phyloP scores from a whole-genome alignment of 768 basidiomycete species.

The Tubosaeta brunneosetosa region DNA sequence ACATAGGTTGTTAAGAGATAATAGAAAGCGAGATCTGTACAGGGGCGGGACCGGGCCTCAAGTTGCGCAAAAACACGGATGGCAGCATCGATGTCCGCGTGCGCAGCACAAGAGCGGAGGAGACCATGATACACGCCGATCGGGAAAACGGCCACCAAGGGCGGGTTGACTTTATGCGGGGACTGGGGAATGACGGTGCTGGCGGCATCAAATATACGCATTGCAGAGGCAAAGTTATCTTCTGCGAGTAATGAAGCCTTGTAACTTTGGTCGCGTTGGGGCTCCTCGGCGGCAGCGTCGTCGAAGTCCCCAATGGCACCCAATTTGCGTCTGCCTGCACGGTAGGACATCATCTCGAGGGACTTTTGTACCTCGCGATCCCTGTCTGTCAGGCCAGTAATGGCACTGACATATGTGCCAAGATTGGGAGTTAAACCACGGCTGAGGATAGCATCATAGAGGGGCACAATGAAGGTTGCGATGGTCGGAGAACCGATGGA shows the following conservation, averaged over 20 bases:
- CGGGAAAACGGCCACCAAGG: slow-evolving; percentile 25
- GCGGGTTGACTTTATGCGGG: slow-evolving; percentile 12
- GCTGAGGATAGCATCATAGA: slow-evolving; percentile 70
- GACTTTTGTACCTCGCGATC: slow-evolving; percentile 58
- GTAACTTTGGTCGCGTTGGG: slow-evolving; percentile 27
- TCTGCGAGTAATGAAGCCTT: slow-evolving; percentile 50
- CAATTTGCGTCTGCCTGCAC: slow-evolving; percentile 33
- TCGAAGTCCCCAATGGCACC: slow-evolving; percentile 1
- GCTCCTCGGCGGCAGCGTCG: slow-evolving; percentile 9
- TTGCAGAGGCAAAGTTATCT: slow-evolving; percentile 64
- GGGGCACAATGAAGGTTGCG: slow-evolving; percentile 55
- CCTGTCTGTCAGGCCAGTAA: slow-evolving; percentile 59
- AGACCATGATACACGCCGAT: slow-evolving; percentile 46
- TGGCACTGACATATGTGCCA: slow-evolving; percentile 57
- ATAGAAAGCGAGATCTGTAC: slow-evolving; percentile 39
- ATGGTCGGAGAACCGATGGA: slow-evolving; percentile 37
- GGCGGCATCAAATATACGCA: slow-evolving; percentile 67
- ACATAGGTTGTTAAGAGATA: slow-evolving; percentile 58
- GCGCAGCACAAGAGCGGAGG: slow-evolving; percentile 56
- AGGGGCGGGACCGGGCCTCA: slow-evolving; percentile 37
- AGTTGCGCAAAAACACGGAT: slow-evolving; percentile 61
- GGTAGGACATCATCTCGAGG: slow-evolving; percentile 40
- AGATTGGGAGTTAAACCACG: slow-evolving; percentile 57
- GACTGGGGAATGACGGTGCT: slow-evolving; percentile 29
- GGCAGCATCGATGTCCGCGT: slow-evolving; percentile 55